These are phyloP conservation scores for Physaria fendleri DNA, from an alignment of 345 rosid genomes.

Conservation along the genomic window DNA sequence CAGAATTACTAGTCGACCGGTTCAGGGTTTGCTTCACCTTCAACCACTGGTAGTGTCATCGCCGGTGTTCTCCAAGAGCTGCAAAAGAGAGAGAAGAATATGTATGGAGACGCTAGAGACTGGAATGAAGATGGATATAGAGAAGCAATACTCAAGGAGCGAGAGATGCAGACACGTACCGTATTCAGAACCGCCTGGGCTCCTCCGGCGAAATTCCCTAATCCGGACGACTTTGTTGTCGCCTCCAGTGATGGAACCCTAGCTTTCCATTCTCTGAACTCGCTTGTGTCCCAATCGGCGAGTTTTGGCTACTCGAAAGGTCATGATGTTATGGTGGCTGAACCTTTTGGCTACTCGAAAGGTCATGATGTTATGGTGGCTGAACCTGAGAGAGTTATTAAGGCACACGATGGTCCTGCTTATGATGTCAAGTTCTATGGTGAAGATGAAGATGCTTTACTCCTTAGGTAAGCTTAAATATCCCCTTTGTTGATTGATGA, in stretches of 20 bases:
- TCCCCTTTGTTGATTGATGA: background rate
- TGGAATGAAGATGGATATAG: conserved; percentile 81
- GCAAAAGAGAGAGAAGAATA: background rate
- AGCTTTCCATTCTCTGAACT: conserved; percentile 61
- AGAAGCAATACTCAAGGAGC: conserved; percentile 57
- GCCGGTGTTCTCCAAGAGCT: background rate
- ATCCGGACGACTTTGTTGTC: conserved; percentile 52
- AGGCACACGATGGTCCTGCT: conserved; percentile 81
- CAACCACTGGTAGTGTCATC: background rate
- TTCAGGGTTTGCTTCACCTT: background rate
- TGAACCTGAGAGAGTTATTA: conserved; percentile 55
- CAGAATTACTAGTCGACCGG: background rate
- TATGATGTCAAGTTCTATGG: conserved; percentile 92
- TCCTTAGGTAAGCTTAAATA: conserved; percentile 52
- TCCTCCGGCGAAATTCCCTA: conserved; percentile 45
- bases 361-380: conserved; percentile 31
- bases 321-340: conserved; percentile 35
- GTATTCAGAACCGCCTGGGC: conserved; percentile 81
- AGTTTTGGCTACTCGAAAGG: conserved; percentile 21
- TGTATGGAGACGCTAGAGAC: conserved; percentile 64
- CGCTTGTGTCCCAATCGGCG: conserved; percentile 56
- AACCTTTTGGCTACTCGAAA: conserved; percentile 37
- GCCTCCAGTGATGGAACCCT: conserved; percentile 83
- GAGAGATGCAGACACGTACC: conserved; percentile 59
- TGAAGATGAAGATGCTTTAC: conserved; percentile 52